Evolutionary conservation across 345 rosid genomes (phyloP).

Genomic region (Excoecaria agallocha): DNA sequence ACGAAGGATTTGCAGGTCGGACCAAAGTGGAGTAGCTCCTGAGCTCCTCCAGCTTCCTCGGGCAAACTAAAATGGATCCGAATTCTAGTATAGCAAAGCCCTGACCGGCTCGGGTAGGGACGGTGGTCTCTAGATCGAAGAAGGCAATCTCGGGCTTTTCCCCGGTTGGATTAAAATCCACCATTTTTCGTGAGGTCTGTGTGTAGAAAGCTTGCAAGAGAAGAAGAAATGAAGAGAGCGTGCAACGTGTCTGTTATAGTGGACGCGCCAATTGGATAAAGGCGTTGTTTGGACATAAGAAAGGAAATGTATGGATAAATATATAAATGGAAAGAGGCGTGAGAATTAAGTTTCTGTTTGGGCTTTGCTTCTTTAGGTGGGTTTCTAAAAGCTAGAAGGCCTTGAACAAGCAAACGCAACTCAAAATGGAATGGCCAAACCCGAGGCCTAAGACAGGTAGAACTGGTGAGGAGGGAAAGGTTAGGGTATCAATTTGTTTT

Average conservation of each 20-base stretch:
- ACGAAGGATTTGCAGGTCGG: constrained; percentile 61
- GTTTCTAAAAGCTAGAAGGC: neutral
- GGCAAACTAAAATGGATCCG: constrained; percentile 85
- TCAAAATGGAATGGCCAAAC: neutral
- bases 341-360: neutral
- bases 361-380: constrained; percentile 9
- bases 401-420: neutral
- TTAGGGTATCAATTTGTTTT: too few relatives aligned
- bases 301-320: neutral
- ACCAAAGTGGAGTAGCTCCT: constrained; percentile 70
- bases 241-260: neutral
- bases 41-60: constrained; percentile 67
- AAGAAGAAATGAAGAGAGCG: neutral
- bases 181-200: neutral
- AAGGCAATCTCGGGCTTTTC: constrained; percentile 70
- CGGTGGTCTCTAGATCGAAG: constrained; percentile 88
- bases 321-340: constrained; percentile 5
- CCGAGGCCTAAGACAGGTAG: too few relatives aligned
- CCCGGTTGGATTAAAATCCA: neutral
- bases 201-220: neutral
- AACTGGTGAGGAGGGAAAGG: too few relatives aligned
- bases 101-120: constrained; percentile 61
- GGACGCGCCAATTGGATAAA: neutral
- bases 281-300: neutral
- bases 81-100: constrained; percentile 66